A percentile compares a stretch with the other conserved stretches of the same genome.
Evolutionary conservation across 2,329 filamentous ascomycete genomes (phyloP).

Genomic region (Aspergillus aculeatinus): DNA sequence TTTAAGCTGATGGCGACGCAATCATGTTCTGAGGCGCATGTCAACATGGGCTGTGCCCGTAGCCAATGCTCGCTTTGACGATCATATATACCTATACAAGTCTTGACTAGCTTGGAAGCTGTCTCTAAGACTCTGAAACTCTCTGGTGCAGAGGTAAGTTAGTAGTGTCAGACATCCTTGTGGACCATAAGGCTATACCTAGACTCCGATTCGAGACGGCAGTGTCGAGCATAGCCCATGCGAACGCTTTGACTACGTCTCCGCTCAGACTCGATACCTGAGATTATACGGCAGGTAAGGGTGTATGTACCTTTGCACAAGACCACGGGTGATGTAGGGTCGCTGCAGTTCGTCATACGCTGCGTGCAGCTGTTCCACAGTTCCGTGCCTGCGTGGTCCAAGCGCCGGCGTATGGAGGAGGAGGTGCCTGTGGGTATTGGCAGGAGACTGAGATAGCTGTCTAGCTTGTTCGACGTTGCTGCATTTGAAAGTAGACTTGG

Average conservation of each 20-base stretch:
- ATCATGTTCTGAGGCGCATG: conserved; percentile 44
- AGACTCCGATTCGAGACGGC: conserved; percentile 32
- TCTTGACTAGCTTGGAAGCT: conserved; percentile 64
- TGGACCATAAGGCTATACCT: conserved; percentile 9
- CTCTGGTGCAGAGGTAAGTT: conserved; percentile 27
- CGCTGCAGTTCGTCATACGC: conserved; percentile 13
- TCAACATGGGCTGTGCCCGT: neutral
- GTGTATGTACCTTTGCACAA: conserved; percentile 20
- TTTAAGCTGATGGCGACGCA: conserved; percentile 60
- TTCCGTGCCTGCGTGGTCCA: conserved; percentile 34
- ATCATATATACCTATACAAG: conserved; percentile 57
- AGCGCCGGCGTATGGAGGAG: conserved; percentile 14
- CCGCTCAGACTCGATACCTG: neutral
- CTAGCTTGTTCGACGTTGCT: conserved; percentile 13
- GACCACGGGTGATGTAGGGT: conserved; percentile 9
- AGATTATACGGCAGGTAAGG: no score
- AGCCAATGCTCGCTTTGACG: no score
- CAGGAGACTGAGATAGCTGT: conserved; percentile 18
- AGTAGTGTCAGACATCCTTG: neutral
- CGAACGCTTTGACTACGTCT: conserved; percentile 54
- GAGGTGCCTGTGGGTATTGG: conserved; percentile 8
- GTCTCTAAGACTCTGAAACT: conserved; percentile 63
- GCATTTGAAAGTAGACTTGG: neutral
- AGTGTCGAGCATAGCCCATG: conserved; percentile 67
- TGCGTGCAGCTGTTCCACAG: conserved; percentile 42